phyloP scores from a whole-genome alignment of 208 protist genomes.

The Strigomonas galati region DNA sequence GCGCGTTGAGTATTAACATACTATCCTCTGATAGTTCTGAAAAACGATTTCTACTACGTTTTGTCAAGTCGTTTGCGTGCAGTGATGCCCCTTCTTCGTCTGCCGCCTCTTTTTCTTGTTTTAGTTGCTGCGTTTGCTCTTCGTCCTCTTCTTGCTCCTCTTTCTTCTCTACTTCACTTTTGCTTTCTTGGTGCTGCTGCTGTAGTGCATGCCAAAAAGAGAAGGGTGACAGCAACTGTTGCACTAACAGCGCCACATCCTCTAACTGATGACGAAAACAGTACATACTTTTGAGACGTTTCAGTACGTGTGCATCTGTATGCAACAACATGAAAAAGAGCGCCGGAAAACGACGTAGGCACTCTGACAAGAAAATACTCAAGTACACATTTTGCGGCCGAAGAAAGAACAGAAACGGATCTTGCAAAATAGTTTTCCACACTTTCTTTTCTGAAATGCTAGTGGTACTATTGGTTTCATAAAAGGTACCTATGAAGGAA shows the following conservation, averaged over 20 bases:
- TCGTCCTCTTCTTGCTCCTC: no score
- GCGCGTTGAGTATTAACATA: not conserved
- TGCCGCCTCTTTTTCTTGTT: no score
- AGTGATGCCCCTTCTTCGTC: no score
- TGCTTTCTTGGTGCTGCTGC: not conserved
- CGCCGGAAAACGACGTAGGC: slow-evolving; percentile 57
- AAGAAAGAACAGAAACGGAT: slow-evolving; percentile 51
- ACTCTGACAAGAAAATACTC: slow-evolving; percentile 58
- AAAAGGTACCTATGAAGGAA: not conserved
- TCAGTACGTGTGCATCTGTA: slow-evolving; percentile 17
- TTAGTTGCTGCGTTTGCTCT: no score
- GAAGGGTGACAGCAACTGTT: slow-evolving; percentile 54
- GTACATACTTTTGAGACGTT: slow-evolving; percentile 53
- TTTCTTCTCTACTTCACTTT: no score
- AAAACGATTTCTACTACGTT: not conserved
- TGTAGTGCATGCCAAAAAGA: not conserved
- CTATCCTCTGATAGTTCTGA: not conserved
- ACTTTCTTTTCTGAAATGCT: slow-evolving; percentile 3
- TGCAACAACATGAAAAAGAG: slow-evolving; percentile 11
- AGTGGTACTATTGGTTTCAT: not conserved
- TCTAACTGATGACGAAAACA: slow-evolving; percentile 47
- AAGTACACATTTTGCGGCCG: slow-evolving; percentile 58
- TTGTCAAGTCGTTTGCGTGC: no score
- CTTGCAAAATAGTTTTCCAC: slow-evolving; percentile 25
- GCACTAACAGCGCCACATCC: slow-evolving; percentile 49